Evolutionary conservation across 768 basidiomycete species (phyloP), one percentile per base, ranked within the genome.

Genomic region (Leccinum rimulosum): DNA sequence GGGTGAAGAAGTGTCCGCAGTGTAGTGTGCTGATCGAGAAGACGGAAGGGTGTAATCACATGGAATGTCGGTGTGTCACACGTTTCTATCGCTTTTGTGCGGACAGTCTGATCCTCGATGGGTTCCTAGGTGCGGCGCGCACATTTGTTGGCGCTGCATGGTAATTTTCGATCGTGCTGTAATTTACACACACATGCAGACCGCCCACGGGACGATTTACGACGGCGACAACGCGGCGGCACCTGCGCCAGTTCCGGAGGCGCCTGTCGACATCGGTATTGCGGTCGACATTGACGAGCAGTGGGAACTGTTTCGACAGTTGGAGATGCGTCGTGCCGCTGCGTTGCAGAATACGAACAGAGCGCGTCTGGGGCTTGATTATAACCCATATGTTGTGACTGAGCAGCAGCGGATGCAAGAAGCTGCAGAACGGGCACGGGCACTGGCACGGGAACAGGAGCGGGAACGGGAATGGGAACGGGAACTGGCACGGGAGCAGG

Each of bases 11-110:
- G 33, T 93, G 91, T 63, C 91, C 91, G 0, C 80, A 78, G 3
- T 93, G 91, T 70, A 79, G 79, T 51, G 80, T 84, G 19, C 76
- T 77, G n/a, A 91, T 93, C 58, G 88, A 92, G 73, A 84, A 86
- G 52, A 64, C 71, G 15, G 86, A 84, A 57, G 91, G 91, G 1
- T 93, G 91, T 68, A 88, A 93, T 71, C 91, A 93, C 70, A 84
- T 93, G 79, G 83, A 80, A 15, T 93, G 91, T 71, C 74, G 48
- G 70, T 71, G 51, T 4, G 40, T 43, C n/a, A 4, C 12, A 68
- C 25, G 10, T 10, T 14, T 50, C 22, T 2, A 6, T 10, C 1
- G 15, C 8, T 33, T 3, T n/a, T 12, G n/a, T 17, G 28, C 12
- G 8, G 19, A n/a, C 4, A 0, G 15, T 28, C 5, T 17, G 11